These are phyloP conservation scores for Acer saccharum DNA, from an alignment of 345 rosid genomes.

Conservation along the genomic window DNA sequence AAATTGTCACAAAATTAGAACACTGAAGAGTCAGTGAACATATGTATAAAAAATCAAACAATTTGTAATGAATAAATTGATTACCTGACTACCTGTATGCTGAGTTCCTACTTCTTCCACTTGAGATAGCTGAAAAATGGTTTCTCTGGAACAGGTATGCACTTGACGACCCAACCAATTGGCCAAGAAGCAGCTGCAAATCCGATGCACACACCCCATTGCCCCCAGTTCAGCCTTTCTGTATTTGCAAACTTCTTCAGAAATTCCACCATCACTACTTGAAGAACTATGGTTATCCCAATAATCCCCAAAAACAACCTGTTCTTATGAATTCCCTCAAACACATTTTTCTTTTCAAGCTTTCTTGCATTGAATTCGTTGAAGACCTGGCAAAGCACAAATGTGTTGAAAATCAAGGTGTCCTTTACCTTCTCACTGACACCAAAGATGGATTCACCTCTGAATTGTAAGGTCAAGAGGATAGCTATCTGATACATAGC, in stretches of 20 bases:
- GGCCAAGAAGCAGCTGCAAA: conserved; percentile 73
- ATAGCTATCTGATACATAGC: conserved; percentile 63
- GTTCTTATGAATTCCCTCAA: conserved; percentile 62
- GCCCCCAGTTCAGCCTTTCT: conserved; percentile 63
- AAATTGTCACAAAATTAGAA: no score
- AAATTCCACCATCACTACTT: conserved; percentile 75
- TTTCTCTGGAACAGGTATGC: conserved; percentile 52
- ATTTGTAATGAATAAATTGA: no score
- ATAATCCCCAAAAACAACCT: conserved; percentile 61
- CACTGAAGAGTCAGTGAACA: no score
- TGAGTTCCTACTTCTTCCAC: background rate
- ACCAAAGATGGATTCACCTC: conserved; percentile 55
- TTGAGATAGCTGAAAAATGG: conserved; percentile 52
- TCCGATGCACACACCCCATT: conserved; percentile 65
- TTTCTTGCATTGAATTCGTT: conserved; percentile 80
- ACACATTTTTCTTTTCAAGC: conserved; percentile 75
- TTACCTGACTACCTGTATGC: no score
- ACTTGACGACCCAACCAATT: conserved; percentile 63
- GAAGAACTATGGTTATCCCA: conserved; percentile 50
- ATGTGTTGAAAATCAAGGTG: conserved; percentile 69
- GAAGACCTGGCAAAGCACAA: conserved; percentile 75
- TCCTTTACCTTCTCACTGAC: conserved; percentile 55
- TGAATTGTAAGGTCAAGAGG: conserved; percentile 65
- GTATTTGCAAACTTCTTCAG: conserved; percentile 72
- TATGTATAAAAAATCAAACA: no score